phyloP scores from a whole-genome alignment of 441 rosid genomes.

The Melastoma candidum region DNA sequence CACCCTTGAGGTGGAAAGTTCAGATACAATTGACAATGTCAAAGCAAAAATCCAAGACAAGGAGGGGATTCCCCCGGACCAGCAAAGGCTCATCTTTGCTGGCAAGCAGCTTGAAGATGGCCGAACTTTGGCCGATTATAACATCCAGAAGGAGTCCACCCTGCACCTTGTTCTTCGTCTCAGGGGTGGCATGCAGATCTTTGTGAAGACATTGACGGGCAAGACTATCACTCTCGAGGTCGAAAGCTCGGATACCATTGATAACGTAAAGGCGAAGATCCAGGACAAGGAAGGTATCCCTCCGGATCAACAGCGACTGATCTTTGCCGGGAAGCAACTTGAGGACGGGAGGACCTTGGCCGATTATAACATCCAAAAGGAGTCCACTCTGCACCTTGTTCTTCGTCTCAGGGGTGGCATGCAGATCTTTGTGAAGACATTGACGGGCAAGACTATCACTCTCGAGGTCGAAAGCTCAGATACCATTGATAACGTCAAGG shows the following conservation, averaged over 20 bases:
- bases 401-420: slow-evolving; percentile 19
- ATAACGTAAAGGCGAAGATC: slow-evolving; percentile 20
- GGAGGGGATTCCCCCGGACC: slow-evolving; percentile 35
- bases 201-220: slow-evolving; percentile 24
- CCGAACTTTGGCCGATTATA: slow-evolving; percentile 21
- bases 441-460: slow-evolving; percentile 30
- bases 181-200: slow-evolving; percentile 33
- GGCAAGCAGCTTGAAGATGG: slow-evolving; percentile 36
- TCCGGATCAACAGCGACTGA: slow-evolving; percentile 22
- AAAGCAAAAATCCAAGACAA: slow-evolving; percentile 32
- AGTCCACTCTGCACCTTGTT: slow-evolving; percentile 17
- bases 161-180: slow-evolving; percentile 31
- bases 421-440: slow-evolving; percentile 31
- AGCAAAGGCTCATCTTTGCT: slow-evolving; percentile 29
- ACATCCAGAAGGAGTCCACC: slow-evolving; percentile 35
- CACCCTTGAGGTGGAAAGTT: slow-evolving; percentile 26
- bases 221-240: slow-evolving; percentile 24
- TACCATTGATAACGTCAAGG: slow-evolving; percentile 26
- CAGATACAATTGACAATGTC: slow-evolving; percentile 24
- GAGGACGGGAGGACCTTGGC: slow-evolving; percentile 19
- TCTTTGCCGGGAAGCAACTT: slow-evolving; percentile 20
- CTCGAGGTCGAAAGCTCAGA: slow-evolving; percentile 29
- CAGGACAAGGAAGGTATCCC: slow-evolving; percentile 25
- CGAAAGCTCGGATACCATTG: slow-evolving; percentile 19
- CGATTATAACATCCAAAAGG: slow-evolving; percentile 21